Conservation (phyloP, 495 filamentous ascomycete genomes). For the Thozetella sp. region DNA sequence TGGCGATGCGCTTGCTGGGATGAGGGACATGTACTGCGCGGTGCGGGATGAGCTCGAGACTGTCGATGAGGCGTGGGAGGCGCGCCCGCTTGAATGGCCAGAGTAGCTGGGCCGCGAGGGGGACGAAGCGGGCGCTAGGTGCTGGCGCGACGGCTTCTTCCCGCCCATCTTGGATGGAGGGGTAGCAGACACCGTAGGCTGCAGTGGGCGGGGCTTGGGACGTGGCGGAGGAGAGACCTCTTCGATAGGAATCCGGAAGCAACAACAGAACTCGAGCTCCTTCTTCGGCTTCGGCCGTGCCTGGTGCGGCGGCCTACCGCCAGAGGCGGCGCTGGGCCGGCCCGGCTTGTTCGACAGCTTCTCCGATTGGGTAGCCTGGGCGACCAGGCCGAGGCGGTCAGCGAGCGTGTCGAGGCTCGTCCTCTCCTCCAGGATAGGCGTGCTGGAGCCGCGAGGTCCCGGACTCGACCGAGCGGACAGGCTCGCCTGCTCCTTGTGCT, state of each 20-base stretch:
- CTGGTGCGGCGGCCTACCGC: conserved; percentile 20
- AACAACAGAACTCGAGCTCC: conserved; percentile 40
- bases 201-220: conserved; percentile 39
- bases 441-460: conserved; percentile 27
- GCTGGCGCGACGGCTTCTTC: conserved; percentile 26
- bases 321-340: conserved; percentile 6
- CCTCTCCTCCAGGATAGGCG: conserved; percentile 52
- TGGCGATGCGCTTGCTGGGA: conserved; percentile 64
- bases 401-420: conserved; percentile 84
- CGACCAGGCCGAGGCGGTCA: conserved; percentile 71
- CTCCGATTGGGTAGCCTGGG: conserved; percentile 23
- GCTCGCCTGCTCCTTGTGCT: conserved; percentile 86
- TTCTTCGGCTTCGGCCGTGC: conserved; percentile 31
- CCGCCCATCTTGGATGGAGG: conserved; percentile 15
- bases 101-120: conserved; percentile 31
- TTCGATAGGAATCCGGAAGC: conserved; percentile 40
- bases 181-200: conserved; percentile 29
- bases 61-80: conserved; percentile 31
- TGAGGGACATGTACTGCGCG: conserved; percentile 63
- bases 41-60: conserved; percentile 41
- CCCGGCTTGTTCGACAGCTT: conserved; percentile 17
- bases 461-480: conserved; percentile 41
- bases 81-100: conserved; percentile 29
- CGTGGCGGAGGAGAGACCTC: conserved; percentile 33
- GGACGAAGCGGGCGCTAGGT: conserved; percentile 21